Base-by-base conservation (phyloP, 352 stramenopile species). In the Elongisporangium undulatum region DNA sequence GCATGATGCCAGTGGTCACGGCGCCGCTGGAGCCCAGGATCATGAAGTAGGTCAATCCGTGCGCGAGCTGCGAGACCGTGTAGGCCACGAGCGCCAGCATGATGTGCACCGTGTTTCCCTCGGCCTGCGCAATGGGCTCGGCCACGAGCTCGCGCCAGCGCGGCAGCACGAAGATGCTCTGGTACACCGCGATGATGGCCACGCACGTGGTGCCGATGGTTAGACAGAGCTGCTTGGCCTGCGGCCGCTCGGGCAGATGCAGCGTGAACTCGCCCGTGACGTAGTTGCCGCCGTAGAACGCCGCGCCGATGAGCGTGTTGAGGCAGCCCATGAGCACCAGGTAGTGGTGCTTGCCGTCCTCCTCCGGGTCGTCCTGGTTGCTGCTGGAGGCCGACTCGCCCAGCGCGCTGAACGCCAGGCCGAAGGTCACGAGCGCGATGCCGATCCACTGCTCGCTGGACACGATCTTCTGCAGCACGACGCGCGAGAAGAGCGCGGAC, bases 261-360 rank as follows among this genome's bases (percentile, higher is more conserved):
- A 95, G 70, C 51, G 81, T 91, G 68, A 86, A 93, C 59, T 95
- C 85, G 34, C 85, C 85, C 20, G 81, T 77, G 23, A 95, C 85
- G 55, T 95, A 95, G 69, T 93, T 95, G 29, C 82, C 85, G 8
- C 83, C 85, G 59, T 95, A 95, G 55, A 93, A 95, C 2, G 77
- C 85, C 1, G 85, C 85, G 2, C 81, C 85, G 2, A 95, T 67
- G 23, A 95, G 69, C 45, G 85, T 92, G 60, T 95, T 88, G 57
- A 93, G 73, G 56, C 83, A 93, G 34, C 85, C 85, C 85, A 95
- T 92, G 45, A 95, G 69, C 61, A 95, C 85, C 10, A 91, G 60
- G 19, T 83, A 71, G 53, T 73, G 77, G 56, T n/a, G n/a, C n/a
- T 92, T 82, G 45, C 66, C 69, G 75, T 49, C 2, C 9, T 75